phyloP scores from a whole-genome alignment of 805 yeast species.

The Ogataea ramenticola region DNA sequence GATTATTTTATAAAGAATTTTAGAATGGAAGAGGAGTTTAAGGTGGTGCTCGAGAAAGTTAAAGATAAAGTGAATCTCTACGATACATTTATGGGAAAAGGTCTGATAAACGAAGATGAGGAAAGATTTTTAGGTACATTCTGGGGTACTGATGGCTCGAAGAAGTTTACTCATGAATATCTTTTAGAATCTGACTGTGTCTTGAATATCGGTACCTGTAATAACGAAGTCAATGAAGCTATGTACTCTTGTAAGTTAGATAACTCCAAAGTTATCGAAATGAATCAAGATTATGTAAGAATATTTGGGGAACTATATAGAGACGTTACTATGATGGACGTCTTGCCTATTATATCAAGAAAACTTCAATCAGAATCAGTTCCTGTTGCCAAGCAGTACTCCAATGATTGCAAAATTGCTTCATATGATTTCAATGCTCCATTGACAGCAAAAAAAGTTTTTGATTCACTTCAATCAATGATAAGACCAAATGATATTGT shows the following conservation, averaged over 20 bases:
- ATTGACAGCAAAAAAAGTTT: conserved; percentile 7
- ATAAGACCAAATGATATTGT: conserved; percentile 33
- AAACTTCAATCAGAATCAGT: conserved; percentile 26
- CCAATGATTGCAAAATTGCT: too few species aligned
- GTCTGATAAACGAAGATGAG: conserved; percentile 30
- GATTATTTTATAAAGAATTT: conserved; percentile 36
- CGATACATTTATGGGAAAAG: conserved; percentile 33
- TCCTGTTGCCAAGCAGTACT: background rate
- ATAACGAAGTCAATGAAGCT: conserved; percentile 61
- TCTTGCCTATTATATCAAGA: conserved; percentile 27
- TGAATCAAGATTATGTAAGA: conserved; percentile 35
- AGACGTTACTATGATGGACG: conserved; percentile 26
- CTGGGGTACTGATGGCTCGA: conserved; percentile 26
- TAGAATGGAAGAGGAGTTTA: conserved; percentile 25
- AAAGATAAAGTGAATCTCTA: conserved; percentile 32
- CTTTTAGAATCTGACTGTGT: conserved; percentile 57
- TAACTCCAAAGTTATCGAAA: conserved; percentile 21
- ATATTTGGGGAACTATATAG: conserved; percentile 26
- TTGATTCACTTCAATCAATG: conserved; percentile 18
- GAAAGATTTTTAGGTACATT: conserved; percentile 41
- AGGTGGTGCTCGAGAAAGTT: conserved; percentile 21
- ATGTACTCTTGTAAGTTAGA: conserved; percentile 37
- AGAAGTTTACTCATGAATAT: conserved; percentile 24
- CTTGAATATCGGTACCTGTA: conserved; percentile 60
- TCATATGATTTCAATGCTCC: too few species aligned